These are phyloP conservation scores for Phaeoacremonium minimum DNA, from an alignment of 2,329 filamentous ascomycete genomes.

Conservation along the genomic window DNA sequence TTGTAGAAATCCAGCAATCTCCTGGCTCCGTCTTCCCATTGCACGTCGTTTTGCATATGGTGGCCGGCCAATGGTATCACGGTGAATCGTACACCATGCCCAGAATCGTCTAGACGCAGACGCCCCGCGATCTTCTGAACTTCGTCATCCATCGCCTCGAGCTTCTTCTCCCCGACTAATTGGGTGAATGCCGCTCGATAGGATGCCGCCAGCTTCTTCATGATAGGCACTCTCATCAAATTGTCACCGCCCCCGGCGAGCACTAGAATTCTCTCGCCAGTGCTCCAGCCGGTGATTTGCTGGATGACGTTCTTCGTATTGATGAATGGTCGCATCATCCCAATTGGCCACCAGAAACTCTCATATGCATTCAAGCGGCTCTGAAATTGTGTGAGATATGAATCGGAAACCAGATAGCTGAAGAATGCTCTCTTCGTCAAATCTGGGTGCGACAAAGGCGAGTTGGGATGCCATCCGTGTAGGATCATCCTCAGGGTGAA, in stretches of 20 bases:
- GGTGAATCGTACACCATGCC: slow-evolving; percentile 32
- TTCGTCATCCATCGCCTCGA: too few species aligned
- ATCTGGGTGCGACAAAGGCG: slow-evolving; percentile 44
- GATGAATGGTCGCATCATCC: slow-evolving; percentile 40
- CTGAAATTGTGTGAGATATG: slow-evolving; percentile 36
- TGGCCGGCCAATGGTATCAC: slow-evolving; percentile 42
- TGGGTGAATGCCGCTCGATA: slow-evolving; percentile 26
- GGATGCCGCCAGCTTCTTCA: slow-evolving; percentile 29
- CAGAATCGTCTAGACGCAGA: too few species aligned
- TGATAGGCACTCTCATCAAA: slow-evolving; percentile 31
- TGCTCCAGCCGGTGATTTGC: slow-evolving; percentile 23
- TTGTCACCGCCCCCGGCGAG: slow-evolving; percentile 38
- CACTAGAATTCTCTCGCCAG: slow-evolving; percentile 28
- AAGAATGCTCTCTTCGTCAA: slow-evolving; percentile 48
- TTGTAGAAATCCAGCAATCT: too few species aligned
- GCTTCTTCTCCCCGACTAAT: slow-evolving; percentile 21
- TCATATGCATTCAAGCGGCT: slow-evolving; percentile 41
- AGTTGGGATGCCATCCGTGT: slow-evolving; percentile 44
- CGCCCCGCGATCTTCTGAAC: too few species aligned
- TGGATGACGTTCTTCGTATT: slow-evolving; percentile 31
- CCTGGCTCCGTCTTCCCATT: slow-evolving; percentile 40
- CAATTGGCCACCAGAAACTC: slow-evolving; percentile 45
- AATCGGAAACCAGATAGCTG: slow-evolving; percentile 32
- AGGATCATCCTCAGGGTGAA: slow-evolving; percentile 40
- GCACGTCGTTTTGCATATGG: slow-evolving; percentile 48